Base-by-base conservation (phyloP, 345 rosid genomes). In the Rhodomyrtus tomentosa region DNA sequence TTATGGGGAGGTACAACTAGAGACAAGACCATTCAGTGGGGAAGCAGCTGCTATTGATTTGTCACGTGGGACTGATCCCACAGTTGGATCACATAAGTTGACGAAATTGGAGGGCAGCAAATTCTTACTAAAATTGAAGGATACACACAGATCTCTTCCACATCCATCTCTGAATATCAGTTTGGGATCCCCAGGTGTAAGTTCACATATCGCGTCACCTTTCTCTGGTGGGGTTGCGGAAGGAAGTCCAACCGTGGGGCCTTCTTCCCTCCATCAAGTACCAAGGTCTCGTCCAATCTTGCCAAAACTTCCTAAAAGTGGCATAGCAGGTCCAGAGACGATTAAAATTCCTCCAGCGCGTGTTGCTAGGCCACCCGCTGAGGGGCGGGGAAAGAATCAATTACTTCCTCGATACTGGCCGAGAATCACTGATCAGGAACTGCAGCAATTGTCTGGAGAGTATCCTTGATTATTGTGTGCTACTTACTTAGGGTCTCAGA, bases 321-420 rank as follows among this genome's bases (percentile, higher is more conserved):
- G 88, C 86, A 92, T 93, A 81, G 88, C 90, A 62, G 56, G 91
- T 58, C 85, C 91, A 86, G 93, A 93, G 88, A 89, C 92, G 25
- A 91, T 92, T 86, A 87, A 91, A 85, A 94, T 90, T 62, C 90
- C 98, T 72, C 98, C 91, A 88, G 87, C 90, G 87, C 99, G 98
- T 88, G 93, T 97, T 84, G 98, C 98, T 84, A 89, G 98, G 89
- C 98, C 99, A 80, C 99, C 99, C 81, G 95, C 94, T 79, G 99
- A 97, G 91, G 99, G 99, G 80, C 95, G 98, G 42, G 99, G 98
- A 49, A 89, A 95, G 86, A 97, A 92, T 85, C 98, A 95, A 88
- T 90, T 97, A 92, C 99, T 97, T 90, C 98, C 99, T 40, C 98
- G 99, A 84, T 97, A 97, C 82, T 97, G 99, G 99, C 99, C 99